Conservation (phyloP, 345 rosid species). For the Ceriops decandra region DNA sequence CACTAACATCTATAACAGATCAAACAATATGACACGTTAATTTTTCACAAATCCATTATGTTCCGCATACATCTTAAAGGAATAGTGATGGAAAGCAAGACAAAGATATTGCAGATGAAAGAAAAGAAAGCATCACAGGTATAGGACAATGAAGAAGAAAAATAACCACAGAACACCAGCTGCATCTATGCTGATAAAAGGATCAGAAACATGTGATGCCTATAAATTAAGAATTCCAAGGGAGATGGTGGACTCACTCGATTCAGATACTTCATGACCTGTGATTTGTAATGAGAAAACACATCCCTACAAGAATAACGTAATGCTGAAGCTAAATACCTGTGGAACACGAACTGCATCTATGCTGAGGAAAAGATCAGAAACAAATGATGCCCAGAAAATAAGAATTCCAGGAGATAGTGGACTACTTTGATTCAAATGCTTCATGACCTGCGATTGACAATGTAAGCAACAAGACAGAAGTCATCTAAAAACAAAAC, state of each 20-base stretch:
- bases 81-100: not conserved
- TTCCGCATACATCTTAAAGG: not conserved
- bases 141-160: not conserved
- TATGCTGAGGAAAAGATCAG: conserved; percentile 86
- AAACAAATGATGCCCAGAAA: conserved; percentile 69
- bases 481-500: no score
- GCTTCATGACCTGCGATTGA: conserved; percentile 50
- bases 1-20: not conserved
- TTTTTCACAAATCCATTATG: not conserved
- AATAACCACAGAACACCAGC: conserved; percentile 85
- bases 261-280: conserved; percentile 59
- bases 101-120: not conserved
- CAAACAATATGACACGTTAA: not conserved
- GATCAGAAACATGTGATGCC: conserved; percentile 79
- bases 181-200: conserved; percentile 74
- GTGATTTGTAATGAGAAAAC: conserved; percentile 11
- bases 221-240: conserved; percentile 75
- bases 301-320: no score
- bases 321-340: conserved; percentile 41
- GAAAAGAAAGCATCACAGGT: not conserved
- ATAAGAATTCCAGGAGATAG: conserved; percentile 69
- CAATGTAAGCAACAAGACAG: not conserved
- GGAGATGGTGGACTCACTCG: conserved; percentile 64
- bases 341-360: conserved; percentile 78
- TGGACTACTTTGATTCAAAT: conserved; percentile 51